Base-by-base conservation (phyloP, 208 protist species). In the Leishmania turanica region DNA sequence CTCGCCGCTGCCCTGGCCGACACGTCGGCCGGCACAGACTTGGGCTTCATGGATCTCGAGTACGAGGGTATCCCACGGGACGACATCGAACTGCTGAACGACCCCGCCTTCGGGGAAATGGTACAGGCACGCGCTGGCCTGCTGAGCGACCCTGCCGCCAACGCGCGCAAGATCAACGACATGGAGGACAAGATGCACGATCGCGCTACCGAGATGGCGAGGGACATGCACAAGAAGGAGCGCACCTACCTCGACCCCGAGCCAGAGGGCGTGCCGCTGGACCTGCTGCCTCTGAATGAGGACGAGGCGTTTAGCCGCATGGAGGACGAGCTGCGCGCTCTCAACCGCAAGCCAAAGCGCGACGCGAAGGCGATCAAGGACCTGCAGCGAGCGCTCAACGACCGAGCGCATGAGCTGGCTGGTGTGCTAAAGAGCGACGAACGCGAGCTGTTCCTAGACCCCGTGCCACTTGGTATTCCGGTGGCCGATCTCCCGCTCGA, bases 381-480 rank as follows among this genome's bases (percentile, higher is more conserved):
- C 15, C 42, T 92, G 9, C 81, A 92, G 82, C 62, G 83, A n/a
- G 68, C 77, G 64, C 74, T 95, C 19, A 86, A 91, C 83, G 90
- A 89, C 66, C 92, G 91, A 40, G 84, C 90, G 27, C 87, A 93
- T 78, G 91, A 93, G 77, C 78, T 96, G 68, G 93, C 93, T 0
- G 80, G 27, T 54, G 82, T 91, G 77, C 83, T 95, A 53, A 94
- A 95, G 86, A 68, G 87, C 27, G 80, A 87, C 53, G 93, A 96
- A 80, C 93, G 91, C n/a, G 86, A 91, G 31, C 80, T 93, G 17
- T 95, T 95, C 83, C 82, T 95, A 49, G 89, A 93, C 66, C 91
- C 88, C 0, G 62, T 86, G 79, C 91, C 91, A 21, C 76, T 89
- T 19, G 91, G 93, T 42, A 86, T 96, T n/a, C 87, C 89, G 11